Base-by-base conservation (phyloP, 352 stramenopile species). In the Pelagophyceae sp. region DNA sequence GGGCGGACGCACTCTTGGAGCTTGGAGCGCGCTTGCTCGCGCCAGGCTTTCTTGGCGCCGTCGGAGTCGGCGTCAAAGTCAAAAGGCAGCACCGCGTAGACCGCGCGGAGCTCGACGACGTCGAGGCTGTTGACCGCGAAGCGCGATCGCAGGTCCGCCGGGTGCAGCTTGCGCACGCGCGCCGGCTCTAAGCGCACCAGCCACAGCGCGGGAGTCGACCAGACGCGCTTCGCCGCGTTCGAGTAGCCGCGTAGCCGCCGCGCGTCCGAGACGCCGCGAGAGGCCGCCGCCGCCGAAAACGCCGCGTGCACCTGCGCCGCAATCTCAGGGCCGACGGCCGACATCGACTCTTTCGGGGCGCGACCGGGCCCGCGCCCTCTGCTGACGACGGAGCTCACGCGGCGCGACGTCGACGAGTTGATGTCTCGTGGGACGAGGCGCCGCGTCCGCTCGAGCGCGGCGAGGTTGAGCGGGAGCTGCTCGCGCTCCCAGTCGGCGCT, bases 91-190 rank as follows among this genome's bases (percentile, higher is more conserved):
- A 51, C 74, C 1, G 74, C 69, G 63, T 85, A 83, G 23, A 86
- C 32, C 29, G 83, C 83, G 31, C 82, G 75, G 38, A 80, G 72
- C 67, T 86, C 83, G 33, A 82, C 69, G 31, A 86, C 37, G 63
- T 86, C 83, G 6, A 86, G 79, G 35, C 72, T 80, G 35, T 84
- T 79, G n/a, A 75, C 67, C 31, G 77, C 37, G 67, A 76, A 86
- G 35, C 82, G 82, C 50, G 63, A 75, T 38, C 72, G 83, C 15
- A 86, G 77, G 54, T 85, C 83, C 25, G 79, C 82, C 25, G 78
- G 64, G 80, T 86, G 83, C 33, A 81, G 77, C 58, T 86, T 85
- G 6, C 72, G 72, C 31, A 86, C 79, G 33, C 78, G 37, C 0
- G 72, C 72, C 23, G 72, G 25, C 17, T 64, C 38, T 0, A 70